These are phyloP conservation scores for Termitomyces sp. DNA, from an alignment of 768 basidiomycete species.

Conservation along the genomic window DNA sequence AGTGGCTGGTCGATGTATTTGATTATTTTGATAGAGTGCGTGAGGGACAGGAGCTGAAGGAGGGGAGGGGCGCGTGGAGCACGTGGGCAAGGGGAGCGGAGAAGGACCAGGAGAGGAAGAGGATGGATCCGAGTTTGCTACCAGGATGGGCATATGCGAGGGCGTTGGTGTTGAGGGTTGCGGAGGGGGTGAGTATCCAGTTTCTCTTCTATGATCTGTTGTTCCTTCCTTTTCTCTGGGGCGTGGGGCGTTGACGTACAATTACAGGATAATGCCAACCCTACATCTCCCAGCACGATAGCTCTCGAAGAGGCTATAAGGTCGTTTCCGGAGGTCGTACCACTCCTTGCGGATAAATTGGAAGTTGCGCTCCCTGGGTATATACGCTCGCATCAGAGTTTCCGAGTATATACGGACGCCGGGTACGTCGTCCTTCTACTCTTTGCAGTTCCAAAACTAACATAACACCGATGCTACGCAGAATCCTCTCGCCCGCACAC, in stretches of 20 bases:
- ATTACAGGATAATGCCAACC: slow-evolving; percentile 30
- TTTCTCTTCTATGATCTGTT: neutral
- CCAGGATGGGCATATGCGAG: slow-evolving; percentile 77
- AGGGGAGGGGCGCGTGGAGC: slow-evolving; percentile 4
- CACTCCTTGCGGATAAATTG: slow-evolving; percentile 80
- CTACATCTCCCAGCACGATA: slow-evolving; percentile 44
- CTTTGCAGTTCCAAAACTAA: neutral
- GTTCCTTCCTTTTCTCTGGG: neutral
- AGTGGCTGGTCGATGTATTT: slow-evolving; percentile 76
- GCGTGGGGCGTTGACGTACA: neutral
- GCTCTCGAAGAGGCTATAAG: slow-evolving; percentile 71
- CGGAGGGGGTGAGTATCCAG: slow-evolving; percentile 32
- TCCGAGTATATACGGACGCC: slow-evolving; percentile 65
- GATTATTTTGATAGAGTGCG: slow-evolving; percentile 30
- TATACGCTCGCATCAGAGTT: slow-evolving; percentile 54
- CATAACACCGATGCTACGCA: slow-evolving; percentile 6
- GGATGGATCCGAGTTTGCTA: slow-evolving; percentile 49
- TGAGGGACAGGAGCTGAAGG: neutral
- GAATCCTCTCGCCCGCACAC: slow-evolving; percentile 32
- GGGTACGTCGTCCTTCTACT: slow-evolving; percentile 31
- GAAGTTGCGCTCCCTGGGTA: slow-evolving; percentile 58
- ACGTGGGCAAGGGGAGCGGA: slow-evolving; percentile 4
- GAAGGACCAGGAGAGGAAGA: slow-evolving; percentile 14
- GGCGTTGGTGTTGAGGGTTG: slow-evolving; percentile 59
- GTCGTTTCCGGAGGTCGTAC: slow-evolving; percentile 76